phyloP scores from a whole-genome alignment of 2,329 filamentous ascomycete genomes.

The Clonostachys byssicola region DNA sequence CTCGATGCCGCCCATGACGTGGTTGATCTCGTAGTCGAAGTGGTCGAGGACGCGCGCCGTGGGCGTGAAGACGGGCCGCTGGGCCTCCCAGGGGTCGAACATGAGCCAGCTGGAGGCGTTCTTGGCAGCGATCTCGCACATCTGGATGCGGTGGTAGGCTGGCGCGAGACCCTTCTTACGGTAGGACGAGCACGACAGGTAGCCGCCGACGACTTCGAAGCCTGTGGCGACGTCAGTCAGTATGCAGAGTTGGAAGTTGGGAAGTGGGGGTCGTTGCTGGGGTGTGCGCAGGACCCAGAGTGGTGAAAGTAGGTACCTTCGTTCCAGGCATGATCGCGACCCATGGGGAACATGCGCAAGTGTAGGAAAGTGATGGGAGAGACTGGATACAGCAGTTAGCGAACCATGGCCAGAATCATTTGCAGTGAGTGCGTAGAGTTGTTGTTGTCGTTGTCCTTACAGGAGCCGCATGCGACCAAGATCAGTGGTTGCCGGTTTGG shows the following conservation, averaged over 20 bases:
- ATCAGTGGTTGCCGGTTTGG: constrained; percentile 57
- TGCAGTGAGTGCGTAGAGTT: not conserved
- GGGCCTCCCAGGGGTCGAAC: constrained; percentile 87
- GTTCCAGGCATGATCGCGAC: constrained; percentile 67
- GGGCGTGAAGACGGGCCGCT: constrained; percentile 75
- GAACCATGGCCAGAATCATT: too few species aligned
- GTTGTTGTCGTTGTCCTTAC: constrained; percentile 7
- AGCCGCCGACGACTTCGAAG: constrained; percentile 80
- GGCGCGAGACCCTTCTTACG: constrained; percentile 30
- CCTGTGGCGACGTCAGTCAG: constrained; percentile 24
- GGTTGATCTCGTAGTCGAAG: constrained; percentile 85
- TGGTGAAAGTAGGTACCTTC: constrained; percentile 14
- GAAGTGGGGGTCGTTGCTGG: not conserved
- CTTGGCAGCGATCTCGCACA: constrained; percentile 80
- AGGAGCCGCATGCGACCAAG: constrained; percentile 66
- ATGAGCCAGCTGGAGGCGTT: constrained; percentile 72
- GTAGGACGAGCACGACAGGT: constrained; percentile 24
- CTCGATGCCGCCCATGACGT: constrained; percentile 70
- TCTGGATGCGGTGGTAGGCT: constrained; percentile 43
- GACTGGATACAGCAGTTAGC: constrained; percentile 24
- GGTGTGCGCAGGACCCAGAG: not conserved
- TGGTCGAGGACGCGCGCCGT: constrained; percentile 89
- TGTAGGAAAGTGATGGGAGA: constrained; percentile 74
- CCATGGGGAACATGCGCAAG: constrained; percentile 86
- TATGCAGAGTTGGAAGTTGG: not conserved